Base-by-base conservation (phyloP, 352 stramenopile genomes). In the Phytophthora multivora region DNA sequence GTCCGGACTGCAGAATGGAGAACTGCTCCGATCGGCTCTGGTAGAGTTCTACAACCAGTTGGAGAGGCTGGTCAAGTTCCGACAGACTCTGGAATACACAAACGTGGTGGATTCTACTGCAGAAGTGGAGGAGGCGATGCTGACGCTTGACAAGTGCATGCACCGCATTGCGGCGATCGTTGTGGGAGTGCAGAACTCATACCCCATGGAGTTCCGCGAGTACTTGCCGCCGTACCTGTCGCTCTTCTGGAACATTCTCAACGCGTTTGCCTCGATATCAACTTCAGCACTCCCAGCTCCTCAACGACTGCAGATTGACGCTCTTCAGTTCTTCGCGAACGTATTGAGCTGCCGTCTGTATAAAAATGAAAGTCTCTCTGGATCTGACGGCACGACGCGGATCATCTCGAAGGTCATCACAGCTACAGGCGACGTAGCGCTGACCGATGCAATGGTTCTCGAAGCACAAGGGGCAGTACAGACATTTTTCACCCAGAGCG, bases 121-220 rank as follows among this genome's bases (percentile, higher is more conserved):
- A 4, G 23, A 73, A 3, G 31, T 60, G 8, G 39, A 66, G 26
- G 30, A 70, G 25, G 33, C 38, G 16, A 51, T 70, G n/a, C 25
- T 51, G 35, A 57, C 41, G 16, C 59, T 89, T 6, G 78, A 93
- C 64, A 92, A 92, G 36, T 80, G 83, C 41, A 76, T 83, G 67
- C 80, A 83, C 36, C 77, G 79, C 13, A 76, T 90, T 51, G 82
- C 87, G 0, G 69, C 47, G 3, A 79, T 93, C 38, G 71, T 93
- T 21, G 83, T 92, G 23, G 80, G 63, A 7, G 61, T 91, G 8
- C 87, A 96, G 51, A 88, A 91, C 38, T 71, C 80, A 56, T 91
- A 96, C 65, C 71, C 87, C 36, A 85, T 96, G 57, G 87, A 94
- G 71, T 96, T 94, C 53, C 85, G 87, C 18, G 74, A 85, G 19